Percentiles rank a stretch among this genome's conserved stretches.
Conservation (phyloP, 2,329 filamentous ascomycete species). For the Teratosphaeria viscida region DNA sequence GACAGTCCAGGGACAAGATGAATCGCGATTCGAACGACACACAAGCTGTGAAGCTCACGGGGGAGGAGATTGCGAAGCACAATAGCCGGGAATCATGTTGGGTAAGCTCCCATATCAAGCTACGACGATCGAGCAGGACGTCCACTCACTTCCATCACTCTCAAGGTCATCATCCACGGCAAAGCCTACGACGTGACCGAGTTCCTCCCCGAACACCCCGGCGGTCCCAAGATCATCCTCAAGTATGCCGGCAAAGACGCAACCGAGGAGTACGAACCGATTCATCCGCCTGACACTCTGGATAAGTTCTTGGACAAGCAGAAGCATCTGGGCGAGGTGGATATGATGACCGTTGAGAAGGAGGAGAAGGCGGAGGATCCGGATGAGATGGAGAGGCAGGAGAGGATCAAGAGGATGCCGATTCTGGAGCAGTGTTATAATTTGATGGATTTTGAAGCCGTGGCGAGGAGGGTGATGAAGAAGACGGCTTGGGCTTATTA, state of each 20-base stretch:
- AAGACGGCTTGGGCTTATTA: slow-evolving; percentile 97
- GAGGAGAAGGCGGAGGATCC: slow-evolving; percentile 58
- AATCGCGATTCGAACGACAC: slow-evolving; percentile 32
- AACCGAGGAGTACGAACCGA: slow-evolving; percentile 82
- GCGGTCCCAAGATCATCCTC: slow-evolving; percentile 83
- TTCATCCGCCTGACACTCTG: slow-evolving; percentile 79
- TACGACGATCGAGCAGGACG: not conserved
- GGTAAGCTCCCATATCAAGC: slow-evolving; percentile 41
- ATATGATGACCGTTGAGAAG: slow-evolving; percentile 67
- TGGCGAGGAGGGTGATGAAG: slow-evolving; percentile 86
- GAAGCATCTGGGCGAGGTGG: slow-evolving; percentile 81
- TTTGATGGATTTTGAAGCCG: slow-evolving; percentile 88
- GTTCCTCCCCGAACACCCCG: slow-evolving; percentile 47
- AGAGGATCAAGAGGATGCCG: slow-evolving; percentile 60
- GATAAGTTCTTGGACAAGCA: slow-evolving; percentile 68
- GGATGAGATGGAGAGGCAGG: slow-evolving; percentile 62
- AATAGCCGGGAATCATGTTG: slow-evolving; percentile 75
- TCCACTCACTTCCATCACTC: not conserved
- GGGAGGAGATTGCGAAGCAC: slow-evolving; percentile 58
- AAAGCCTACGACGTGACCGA: slow-evolving; percentile 56
- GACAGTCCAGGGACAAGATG: slow-evolving; percentile 17
- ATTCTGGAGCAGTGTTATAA: slow-evolving; percentile 83
- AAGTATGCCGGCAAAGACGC: slow-evolving; percentile 96
- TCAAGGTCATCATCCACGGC: slow-evolving; percentile 57
- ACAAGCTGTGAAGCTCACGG: slow-evolving; percentile 34